Conservation (phyloP, 805 yeast genomes). For the Wickerhamomyces bisporus region DNA sequence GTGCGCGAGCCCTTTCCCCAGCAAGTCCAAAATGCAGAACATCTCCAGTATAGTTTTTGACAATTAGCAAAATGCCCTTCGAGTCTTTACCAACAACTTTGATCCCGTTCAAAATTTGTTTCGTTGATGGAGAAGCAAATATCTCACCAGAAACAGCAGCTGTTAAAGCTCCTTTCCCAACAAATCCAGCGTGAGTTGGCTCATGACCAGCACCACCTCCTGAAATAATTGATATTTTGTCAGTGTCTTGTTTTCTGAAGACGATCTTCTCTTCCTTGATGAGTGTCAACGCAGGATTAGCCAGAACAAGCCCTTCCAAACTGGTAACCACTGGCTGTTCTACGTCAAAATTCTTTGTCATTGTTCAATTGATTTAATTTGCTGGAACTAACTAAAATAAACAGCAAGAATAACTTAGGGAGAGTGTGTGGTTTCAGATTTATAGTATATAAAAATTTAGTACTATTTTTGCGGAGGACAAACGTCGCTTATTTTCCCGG, state of each 20-base stretch:
- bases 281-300: slow-evolving; percentile 32
- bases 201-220: slow-evolving; percentile 98
- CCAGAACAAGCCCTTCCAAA: slow-evolving; percentile 33
- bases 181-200: slow-evolving; percentile 89
- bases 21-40: slow-evolving; percentile 89
- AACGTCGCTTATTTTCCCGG: no score
- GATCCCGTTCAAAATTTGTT: slow-evolving; percentile 71
- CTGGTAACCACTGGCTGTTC: slow-evolving; percentile 31
- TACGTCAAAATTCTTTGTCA: slow-evolving; percentile 35
- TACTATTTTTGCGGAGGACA: no score
- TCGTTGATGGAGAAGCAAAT: slow-evolving; percentile 95
- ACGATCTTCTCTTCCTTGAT: slow-evolving; percentile 34
- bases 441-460: no score
- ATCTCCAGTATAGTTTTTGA: slow-evolving; percentile 94
- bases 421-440: not conserved
- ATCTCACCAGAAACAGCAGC: slow-evolving; percentile 88
- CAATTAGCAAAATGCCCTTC: slow-evolving; percentile 71
- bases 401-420: not conserved
- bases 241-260: slow-evolving; percentile 27
- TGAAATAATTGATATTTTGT: slow-evolving; percentile 67
- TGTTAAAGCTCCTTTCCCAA: slow-evolving; percentile 76
- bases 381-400: not conserved
- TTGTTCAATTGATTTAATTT: slow-evolving; percentile 1
- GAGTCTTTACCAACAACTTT: slow-evolving; percentile 35
- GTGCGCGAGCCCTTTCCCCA: slow-evolving; percentile 78